Percentiles rank a stretch among this genome's conserved stretches.
Conservation (phyloP, 139 green algal species). For the Chlorella sorokiniana region DNA sequence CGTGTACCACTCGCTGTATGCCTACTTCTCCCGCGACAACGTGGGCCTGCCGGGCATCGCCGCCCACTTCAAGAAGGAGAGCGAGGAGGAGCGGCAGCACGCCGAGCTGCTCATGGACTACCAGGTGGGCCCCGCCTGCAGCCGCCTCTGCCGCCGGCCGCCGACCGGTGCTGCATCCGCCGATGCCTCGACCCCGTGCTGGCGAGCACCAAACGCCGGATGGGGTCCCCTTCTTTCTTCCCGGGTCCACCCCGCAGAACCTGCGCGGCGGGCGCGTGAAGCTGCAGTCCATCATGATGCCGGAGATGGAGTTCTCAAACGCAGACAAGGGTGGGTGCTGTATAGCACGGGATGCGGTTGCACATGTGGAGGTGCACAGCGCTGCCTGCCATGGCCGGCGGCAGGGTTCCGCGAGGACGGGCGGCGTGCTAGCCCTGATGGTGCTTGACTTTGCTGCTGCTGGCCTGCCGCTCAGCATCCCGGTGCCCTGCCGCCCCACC, state of each 20-base stretch:
- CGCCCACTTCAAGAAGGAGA: conserved; percentile 66
- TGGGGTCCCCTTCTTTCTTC: too few species aligned
- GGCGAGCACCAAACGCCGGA: too few species aligned
- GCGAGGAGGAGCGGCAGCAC: conserved; percentile 87
- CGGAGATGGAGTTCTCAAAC: conserved; percentile 82
- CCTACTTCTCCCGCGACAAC: conserved; percentile 97
- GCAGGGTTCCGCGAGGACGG: too few species aligned
- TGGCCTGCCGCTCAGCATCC: too few species aligned
- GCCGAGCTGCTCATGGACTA: conserved; percentile 95
- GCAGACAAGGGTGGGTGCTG: conserved; percentile 50
- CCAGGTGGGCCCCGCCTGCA: conserved; percentile 44
- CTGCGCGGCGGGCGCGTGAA: conserved; percentile 87
- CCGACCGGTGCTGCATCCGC: too few species aligned
- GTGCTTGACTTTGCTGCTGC: too few species aligned
- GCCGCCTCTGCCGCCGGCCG: too few species aligned
- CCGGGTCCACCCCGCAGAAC: conserved; percentile 85
- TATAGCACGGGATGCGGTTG: conserved; percentile 5
- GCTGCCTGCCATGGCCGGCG: too few species aligned
- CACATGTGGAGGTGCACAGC: too few species aligned
- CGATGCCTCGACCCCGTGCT: too few species aligned
- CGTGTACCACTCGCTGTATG: conserved; percentile 92
- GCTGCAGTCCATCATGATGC: conserved; percentile 82
- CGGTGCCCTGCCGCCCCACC: too few species aligned
- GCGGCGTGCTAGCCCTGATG: too few species aligned
- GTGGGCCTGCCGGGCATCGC: conserved; percentile 92